phyloP scores from a whole-genome alignment of 2,329 filamentous ascomycete species.

The Aspergillus udagawae region DNA sequence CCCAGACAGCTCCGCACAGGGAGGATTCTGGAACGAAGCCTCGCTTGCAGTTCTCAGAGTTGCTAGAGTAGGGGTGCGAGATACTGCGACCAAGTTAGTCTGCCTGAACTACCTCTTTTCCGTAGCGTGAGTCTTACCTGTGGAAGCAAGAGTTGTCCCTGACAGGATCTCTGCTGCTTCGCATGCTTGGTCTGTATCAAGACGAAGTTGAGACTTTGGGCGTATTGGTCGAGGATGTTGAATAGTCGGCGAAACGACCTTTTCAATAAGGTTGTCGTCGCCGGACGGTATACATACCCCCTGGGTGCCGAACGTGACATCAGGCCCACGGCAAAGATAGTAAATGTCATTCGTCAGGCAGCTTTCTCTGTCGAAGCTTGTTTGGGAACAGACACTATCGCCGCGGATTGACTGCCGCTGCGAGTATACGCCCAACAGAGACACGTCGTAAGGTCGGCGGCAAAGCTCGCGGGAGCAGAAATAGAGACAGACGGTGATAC shows the following conservation, averaged over 20 bases:
- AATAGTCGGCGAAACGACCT: slow-evolving; percentile 27
- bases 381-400: slow-evolving; percentile 29
- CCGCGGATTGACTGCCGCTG: slow-evolving; percentile 18
- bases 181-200: slow-evolving; percentile 27
- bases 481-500: slow-evolving; percentile 32
- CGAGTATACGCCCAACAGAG: slow-evolving; percentile 33
- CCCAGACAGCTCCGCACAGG: slow-evolving; percentile 20
- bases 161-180: slow-evolving; percentile 28
- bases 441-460: slow-evolving; percentile 36
- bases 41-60: slow-evolving; percentile 21
- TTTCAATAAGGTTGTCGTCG: slow-evolving; percentile 18
- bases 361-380: slow-evolving; percentile 35
- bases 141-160: slow-evolving; percentile 23
- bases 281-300: slow-evolving; percentile 20
- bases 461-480: slow-evolving; percentile 37
- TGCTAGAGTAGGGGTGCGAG: slow-evolving; percentile 27
- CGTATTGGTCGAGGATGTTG: slow-evolving; percentile 29
- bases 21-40: slow-evolving; percentile 6
- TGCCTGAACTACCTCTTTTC: slow-evolving; percentile 13
- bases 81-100: slow-evolving; percentile 22
- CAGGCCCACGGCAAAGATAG: slow-evolving; percentile 34
- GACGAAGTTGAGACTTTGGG: slow-evolving; percentile 25
- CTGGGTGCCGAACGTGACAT: slow-evolving; percentile 25
- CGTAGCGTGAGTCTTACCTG: slow-evolving; percentile 16
- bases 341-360: slow-evolving; percentile 35